A percentile compares a stretch with the other conserved stretches of the same genome.
Evolutionary conservation across 208 protist genomes (phyloP).

Genomic region (Histomonas meleagridis): DNA sequence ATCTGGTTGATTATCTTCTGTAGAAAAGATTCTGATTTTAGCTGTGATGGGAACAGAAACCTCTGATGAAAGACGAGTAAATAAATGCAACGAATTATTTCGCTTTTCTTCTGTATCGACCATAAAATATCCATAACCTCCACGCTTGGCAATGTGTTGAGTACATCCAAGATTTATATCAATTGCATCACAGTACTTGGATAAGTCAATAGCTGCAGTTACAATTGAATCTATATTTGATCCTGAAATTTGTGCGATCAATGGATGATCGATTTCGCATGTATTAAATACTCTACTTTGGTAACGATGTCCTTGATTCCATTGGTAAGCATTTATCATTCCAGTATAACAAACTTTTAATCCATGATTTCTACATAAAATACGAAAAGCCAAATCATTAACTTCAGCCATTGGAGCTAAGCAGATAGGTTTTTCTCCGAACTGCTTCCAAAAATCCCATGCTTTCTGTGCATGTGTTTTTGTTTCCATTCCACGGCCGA

Average conservation of each 20-base stretch:
- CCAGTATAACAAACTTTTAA: conserved; percentile 5
- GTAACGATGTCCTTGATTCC: neutral
- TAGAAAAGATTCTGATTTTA: neutral
- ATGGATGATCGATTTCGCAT: neutral
- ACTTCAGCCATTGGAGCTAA: neutral
- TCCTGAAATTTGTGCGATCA: neutral
- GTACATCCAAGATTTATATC: conserved; percentile 26
- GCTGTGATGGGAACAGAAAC: neutral
- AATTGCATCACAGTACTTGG: neutral
- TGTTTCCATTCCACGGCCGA: no score
- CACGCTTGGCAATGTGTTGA: neutral
- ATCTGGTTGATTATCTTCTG: neutral
- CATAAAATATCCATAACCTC: conserved; percentile 28
- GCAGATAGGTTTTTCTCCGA: neutral
- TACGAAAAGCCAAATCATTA: conserved; percentile 15
- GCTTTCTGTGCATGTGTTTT: neutral
- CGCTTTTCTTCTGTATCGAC: neutral
- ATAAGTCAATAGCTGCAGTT: neutral
- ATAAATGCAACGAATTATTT: neutral
- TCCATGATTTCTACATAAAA: neutral
- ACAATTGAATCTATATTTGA: neutral
- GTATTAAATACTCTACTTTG: neutral
- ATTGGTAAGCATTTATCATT: conserved; percentile 11
- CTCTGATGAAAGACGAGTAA: neutral
- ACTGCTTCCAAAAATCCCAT: conserved; percentile 7